These are phyloP conservation scores for Gynandropsis gynandra DNA, from an alignment of 345 rosid genomes.

Conservation along the genomic window DNA sequence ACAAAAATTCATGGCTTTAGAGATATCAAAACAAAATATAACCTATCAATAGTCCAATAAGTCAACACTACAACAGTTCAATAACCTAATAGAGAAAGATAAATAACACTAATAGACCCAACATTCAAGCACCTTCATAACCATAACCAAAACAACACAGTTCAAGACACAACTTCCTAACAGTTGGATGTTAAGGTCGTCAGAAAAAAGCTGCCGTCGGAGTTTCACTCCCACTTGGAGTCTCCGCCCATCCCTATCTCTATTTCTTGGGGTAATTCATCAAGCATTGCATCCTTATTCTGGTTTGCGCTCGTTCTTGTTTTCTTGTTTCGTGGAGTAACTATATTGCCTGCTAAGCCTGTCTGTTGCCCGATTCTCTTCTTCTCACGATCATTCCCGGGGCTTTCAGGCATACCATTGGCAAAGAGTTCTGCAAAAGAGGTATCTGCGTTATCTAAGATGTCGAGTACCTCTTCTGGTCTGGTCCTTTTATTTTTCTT, in stretches of 20 bases:
- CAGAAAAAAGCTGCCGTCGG: background rate
- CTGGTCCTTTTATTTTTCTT: constrained; percentile 27
- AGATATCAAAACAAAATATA: too few species aligned
- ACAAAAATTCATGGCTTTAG: too few species aligned
- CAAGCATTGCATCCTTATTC: constrained; percentile 21
- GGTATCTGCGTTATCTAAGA: constrained; percentile 50
- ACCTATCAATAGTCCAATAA: too few species aligned
- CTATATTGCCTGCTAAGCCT: constrained; percentile 24
- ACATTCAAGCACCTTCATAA: too few species aligned
- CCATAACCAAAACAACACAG: too few species aligned
- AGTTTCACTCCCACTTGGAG: constrained; percentile 54
- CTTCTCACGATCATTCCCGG: constrained; percentile 16
- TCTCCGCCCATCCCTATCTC: constrained; percentile 82
- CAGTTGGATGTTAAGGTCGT: background rate
- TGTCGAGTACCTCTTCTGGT: constrained; percentile 38
- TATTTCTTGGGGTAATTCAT: constrained; percentile 26
- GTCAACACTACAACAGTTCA: too few species aligned
- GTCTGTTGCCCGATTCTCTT: constrained; percentile 26
- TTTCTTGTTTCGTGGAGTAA: constrained; percentile 34
- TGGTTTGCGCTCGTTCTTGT: constrained; percentile 22
- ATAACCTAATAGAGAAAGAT: too few species aligned
- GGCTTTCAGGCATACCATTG: constrained; percentile 19
- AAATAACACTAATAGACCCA: too few species aligned
- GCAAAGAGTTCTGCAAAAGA: constrained; percentile 57
- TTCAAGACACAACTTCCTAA: background rate